These are phyloP conservation scores for Acanthamoeba quina DNA, from an alignment of 208 protist species.

Conservation along the genomic window DNA sequence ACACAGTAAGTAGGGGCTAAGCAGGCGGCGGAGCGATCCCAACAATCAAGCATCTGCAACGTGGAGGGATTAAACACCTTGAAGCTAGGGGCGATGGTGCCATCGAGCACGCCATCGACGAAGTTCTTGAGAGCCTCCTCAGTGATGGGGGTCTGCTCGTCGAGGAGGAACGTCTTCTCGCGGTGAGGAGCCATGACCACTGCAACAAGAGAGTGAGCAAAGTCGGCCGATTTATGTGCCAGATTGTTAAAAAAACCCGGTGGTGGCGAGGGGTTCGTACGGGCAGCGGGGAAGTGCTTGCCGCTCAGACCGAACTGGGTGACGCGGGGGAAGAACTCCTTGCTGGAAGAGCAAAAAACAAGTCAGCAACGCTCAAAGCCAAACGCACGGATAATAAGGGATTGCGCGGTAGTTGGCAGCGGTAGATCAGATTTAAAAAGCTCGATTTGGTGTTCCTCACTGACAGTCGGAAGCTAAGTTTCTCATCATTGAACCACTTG, in stretches of 20 bases:
- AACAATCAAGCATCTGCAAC: too few relatives aligned
- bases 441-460: constrained; percentile 47
- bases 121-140: constrained; percentile 28
- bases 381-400: neutral
- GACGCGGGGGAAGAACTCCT: constrained; percentile 49
- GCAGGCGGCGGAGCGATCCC: too few relatives aligned
- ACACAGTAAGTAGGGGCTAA: too few relatives aligned
- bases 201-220: neutral
- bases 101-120: constrained; percentile 49
- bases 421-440: constrained; percentile 55
- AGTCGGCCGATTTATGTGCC: neutral
- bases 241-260: neutral
- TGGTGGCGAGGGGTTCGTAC: neutral
- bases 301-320: constrained; percentile 46
- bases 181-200: constrained; percentile 48
- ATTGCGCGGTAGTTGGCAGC: neutral
- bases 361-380: neutral
- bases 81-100: constrained; percentile 52
- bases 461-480: neutral
- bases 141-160: neutral
- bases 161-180: constrained; percentile 25
- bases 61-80: neutral
- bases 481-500: neutral
- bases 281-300: constrained; percentile 50
- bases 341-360: neutral